These are phyloP conservation scores for Hyaloscypha bicolor DNA, from an alignment of 495 filamentous ascomycete genomes.

Conservation along the genomic window DNA sequence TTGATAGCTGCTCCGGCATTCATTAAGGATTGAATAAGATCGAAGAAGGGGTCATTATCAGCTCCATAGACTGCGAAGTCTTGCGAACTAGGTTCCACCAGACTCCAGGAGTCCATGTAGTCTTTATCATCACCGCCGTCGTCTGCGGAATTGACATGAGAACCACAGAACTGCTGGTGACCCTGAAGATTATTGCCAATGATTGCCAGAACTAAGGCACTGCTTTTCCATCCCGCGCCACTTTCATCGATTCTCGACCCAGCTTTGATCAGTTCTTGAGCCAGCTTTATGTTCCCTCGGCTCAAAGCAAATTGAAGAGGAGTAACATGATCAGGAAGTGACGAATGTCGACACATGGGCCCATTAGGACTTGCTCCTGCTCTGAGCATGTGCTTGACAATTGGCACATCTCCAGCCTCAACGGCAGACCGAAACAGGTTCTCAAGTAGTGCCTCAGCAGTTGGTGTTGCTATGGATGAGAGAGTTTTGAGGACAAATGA, in stretches of 20 bases:
- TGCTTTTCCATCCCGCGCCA: conserved; percentile 13
- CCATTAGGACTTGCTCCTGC: not conserved
- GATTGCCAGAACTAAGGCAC: conserved; percentile 10
- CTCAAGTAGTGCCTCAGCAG: not conserved
- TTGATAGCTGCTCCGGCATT: conserved; percentile 7
- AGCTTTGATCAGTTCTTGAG: conserved; percentile 8
- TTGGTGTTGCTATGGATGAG: not conserved
- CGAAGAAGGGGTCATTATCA: not conserved
- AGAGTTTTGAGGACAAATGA: not conserved
- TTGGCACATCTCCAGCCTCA: not conserved
- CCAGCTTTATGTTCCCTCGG: not conserved
- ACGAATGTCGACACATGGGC: not conserved
- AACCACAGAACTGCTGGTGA: not conserved
- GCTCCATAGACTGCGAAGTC: not conserved
- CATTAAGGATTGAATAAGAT: conserved; percentile 1
- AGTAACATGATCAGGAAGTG: conserved; percentile 2
- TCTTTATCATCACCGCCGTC: not conserved
- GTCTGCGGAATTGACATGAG: not conserved
- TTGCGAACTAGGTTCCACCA: not conserved
- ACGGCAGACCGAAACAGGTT: not conserved
- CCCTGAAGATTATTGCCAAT: conserved; percentile 1
- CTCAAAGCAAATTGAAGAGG: conserved; percentile 6
- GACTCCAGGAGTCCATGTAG: not conserved
- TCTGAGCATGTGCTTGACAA: not conserved
- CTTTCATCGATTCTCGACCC: conserved; percentile 3